Conservation (phyloP, 306 rosid species). For the Medicago arabica region DNA sequence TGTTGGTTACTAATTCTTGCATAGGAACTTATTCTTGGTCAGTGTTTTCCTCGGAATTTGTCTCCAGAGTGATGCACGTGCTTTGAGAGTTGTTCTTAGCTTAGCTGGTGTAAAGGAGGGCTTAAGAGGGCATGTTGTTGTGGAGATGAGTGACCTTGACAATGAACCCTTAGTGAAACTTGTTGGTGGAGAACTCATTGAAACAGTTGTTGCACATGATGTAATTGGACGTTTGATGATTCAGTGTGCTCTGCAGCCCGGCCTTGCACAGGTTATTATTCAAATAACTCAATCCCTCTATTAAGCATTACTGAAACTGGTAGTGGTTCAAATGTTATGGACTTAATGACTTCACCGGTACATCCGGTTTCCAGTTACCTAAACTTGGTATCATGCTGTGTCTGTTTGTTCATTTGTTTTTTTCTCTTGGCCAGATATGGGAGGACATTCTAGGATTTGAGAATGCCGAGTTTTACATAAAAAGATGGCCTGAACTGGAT, state of each 20-base stretch:
- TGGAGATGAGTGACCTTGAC: conserved; percentile 98
- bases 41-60: conserved; percentile 27
- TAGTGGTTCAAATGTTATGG: conserved; percentile 9
- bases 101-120: conserved; percentile 95
- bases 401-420: conserved; percentile 39
- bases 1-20: conserved; percentile 33
- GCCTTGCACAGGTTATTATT: conserved; percentile 95
- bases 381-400: conserved; percentile 8
- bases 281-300: conserved; percentile 27
- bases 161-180: conserved; percentile 97
- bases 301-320: conserved; percentile 31
- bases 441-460: conserved; percentile 98
- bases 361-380: conserved; percentile 29
- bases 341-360: conserved; percentile 24
- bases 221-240: conserved; percentile 99
- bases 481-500: conserved; percentile 87
- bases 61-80: conserved; percentile 95
- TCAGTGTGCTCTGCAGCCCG: conserved; percentile 98
- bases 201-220: conserved; percentile 99
- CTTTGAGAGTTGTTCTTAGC: conserved; percentile 97
- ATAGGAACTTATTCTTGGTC: conserved; percentile 35
- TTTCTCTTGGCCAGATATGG: conserved; percentile 83
- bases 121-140: conserved; percentile 88
- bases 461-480: conserved; percentile 97
- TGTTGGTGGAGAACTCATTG: conserved; percentile 94